These are phyloP conservation scores for Sphagnum fallax DNA, from an alignment of 228 moss, liverwort and hornwort genomes.

Conservation along the genomic window DNA sequence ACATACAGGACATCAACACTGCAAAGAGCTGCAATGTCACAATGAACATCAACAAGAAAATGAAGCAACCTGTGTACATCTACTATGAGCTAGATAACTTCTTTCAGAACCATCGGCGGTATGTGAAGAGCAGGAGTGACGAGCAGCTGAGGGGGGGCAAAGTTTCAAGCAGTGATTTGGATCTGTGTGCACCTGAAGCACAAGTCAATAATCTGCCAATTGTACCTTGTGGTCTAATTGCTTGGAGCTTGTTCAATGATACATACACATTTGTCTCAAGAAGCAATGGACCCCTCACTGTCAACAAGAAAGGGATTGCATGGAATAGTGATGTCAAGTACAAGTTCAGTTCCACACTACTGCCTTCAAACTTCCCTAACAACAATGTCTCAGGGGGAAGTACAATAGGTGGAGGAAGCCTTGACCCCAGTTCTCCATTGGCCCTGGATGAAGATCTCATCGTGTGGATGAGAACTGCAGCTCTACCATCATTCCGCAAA, in stretches of 20 bases:
- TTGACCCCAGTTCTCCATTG: neutral
- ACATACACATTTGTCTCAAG: constrained; percentile 1
- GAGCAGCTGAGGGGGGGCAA: constrained; percentile 10
- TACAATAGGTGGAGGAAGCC: constrained; percentile 15
- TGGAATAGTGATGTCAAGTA: constrained; percentile 14
- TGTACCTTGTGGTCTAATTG: constrained; percentile 22
- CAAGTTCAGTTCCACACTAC: constrained; percentile 5
- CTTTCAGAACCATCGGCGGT: constrained; percentile 22
- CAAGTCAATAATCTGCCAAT: neutral
- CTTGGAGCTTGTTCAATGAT: constrained; percentile 31
- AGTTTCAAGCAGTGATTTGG: neutral
- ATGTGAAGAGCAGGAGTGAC: constrained; percentile 24
- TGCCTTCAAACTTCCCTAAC: constrained; percentile 10
- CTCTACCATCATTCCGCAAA: constrained; percentile 21
- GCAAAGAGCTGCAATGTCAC: constrained; percentile 8
- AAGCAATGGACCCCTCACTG: neutral
- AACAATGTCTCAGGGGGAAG: neutral
- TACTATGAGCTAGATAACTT: constrained; percentile 31
- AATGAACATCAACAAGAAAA: constrained; percentile 5
- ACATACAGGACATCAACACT: constrained; percentile 5
- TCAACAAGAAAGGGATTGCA: constrained; percentile 16
- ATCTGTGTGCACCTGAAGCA: constrained; percentile 16
- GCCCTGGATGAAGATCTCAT: constrained; percentile 18
- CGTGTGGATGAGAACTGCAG: constrained; percentile 29
- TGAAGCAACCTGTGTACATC: constrained; percentile 16